phyloP scores from a whole-genome alignment of 164 flowering plant species.

The Santalum album region DNA sequence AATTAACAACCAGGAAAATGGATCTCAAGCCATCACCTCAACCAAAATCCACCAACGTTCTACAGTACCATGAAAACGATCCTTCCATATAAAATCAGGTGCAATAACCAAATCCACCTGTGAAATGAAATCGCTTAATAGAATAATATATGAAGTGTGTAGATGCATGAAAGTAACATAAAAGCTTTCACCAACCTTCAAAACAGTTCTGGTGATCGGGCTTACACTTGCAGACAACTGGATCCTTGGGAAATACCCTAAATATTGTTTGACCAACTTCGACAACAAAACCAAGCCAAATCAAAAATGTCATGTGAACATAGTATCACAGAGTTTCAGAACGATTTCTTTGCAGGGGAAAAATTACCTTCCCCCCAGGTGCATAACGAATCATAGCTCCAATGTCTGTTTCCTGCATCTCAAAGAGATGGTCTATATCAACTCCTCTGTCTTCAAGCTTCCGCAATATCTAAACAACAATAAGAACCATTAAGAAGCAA shows the following conservation, averaged over 20 bases:
- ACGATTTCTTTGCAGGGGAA: neutral
- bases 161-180: neutral
- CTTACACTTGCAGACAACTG: conserved; percentile 85
- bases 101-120: conserved; percentile 81
- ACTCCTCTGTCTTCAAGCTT: conserved; percentile 88
- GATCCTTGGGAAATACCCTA: conserved; percentile 79
- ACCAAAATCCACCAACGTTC: conserved; percentile 95
- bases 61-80: conserved; percentile 84
- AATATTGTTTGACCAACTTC: conserved; percentile 80
- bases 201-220: conserved; percentile 97
- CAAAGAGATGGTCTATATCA: conserved; percentile 76
- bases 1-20: neutral
- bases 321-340: neutral
- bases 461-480: conserved; percentile 52
- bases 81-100: conserved; percentile 95
- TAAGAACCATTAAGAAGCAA: neutral
- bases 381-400: conserved; percentile 84
- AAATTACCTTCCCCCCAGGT: conserved; percentile 79
- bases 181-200: conserved; percentile 74
- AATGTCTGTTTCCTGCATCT: conserved; percentile 94
- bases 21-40: conserved; percentile 47
- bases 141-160: conserved; percentile 2
- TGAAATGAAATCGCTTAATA: neutral
- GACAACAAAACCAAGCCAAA: conserved; percentile 8
- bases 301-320: neutral